Percentiles rank a stretch among this genome's conserved stretches.
Conservation (phyloP, 768 basidiomycete species). For the Tylopilus intermedius region DNA sequence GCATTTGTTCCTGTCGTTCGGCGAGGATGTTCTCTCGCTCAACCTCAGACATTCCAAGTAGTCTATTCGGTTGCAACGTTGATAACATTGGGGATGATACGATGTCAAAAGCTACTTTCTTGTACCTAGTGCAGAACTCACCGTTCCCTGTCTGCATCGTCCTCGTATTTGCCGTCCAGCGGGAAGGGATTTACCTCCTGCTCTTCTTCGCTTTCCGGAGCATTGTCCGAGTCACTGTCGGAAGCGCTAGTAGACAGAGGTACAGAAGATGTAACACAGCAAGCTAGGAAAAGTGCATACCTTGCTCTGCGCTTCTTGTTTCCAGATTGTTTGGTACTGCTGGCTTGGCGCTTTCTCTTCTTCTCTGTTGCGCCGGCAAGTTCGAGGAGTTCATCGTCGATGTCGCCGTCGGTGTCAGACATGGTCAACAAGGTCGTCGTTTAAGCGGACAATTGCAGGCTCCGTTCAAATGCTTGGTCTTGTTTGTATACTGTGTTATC, state of each 20-base stretch:
- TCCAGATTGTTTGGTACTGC: conserved; percentile 38
- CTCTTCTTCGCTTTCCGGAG: conserved; percentile 60
- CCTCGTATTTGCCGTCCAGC: conserved; percentile 84
- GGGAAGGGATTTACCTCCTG: conserved; percentile 68
- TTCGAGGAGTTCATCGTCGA: conserved; percentile 72
- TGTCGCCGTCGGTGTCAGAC: conserved; percentile 50
- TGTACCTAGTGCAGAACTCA: conserved; percentile 41
- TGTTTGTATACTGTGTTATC: conserved; percentile 14
- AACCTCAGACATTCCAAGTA: conserved; percentile 78
- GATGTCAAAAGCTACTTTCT: conserved; percentile 26
- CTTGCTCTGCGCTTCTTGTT: conserved; percentile 69
- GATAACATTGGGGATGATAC: conserved; percentile 3
- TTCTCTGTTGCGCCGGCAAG: conserved; percentile 68
- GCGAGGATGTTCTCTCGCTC: conserved; percentile 86
- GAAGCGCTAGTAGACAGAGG: conserved; percentile 30
- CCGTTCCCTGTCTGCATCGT: conserved; percentile 79
- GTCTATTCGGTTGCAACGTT: conserved; percentile 38
- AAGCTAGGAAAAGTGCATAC: conserved; percentile 39
- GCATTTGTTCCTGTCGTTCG: conserved; percentile 73
- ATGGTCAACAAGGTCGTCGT: conserved; percentile 23
- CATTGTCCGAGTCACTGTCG: conserved; percentile 46
- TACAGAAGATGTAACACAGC: neutral
- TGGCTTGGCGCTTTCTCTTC: conserved; percentile 58
- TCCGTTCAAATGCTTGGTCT: conserved; percentile 14
- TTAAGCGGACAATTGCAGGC: conserved; percentile 1